Conservation (phyloP, 495 filamentous ascomycete species). For the Penicillium odoratum region DNA sequence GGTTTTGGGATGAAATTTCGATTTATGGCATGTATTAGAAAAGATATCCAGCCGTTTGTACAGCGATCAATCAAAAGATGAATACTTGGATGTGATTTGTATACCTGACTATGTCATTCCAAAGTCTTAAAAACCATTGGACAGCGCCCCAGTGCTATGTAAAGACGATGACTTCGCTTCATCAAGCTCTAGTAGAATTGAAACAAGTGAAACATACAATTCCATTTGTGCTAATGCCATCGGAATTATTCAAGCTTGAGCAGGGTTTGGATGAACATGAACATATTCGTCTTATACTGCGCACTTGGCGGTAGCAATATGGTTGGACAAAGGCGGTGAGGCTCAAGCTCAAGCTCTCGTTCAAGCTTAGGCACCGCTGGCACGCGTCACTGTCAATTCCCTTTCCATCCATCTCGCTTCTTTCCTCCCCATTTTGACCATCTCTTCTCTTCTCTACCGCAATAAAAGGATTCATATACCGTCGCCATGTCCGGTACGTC, state of each 20-base stretch:
- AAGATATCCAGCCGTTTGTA: conserved; percentile 3
- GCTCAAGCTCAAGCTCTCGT: conserved; percentile 34
- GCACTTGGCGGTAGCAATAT: neutral
- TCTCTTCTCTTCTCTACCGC: conserved; percentile 8
- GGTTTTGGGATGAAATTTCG: neutral
- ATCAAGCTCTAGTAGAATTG: neutral
- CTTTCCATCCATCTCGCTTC: conserved; percentile 23
- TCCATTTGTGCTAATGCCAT: too few species aligned
- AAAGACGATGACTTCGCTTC: too few species aligned
- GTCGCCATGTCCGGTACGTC: conserved; percentile 47
- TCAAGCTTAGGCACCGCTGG: conserved; percentile 45
- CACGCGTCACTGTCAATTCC: conserved; percentile 41
- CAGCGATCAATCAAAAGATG: conserved; percentile 15
- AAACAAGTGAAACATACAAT: neutral
- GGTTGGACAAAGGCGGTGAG: conserved; percentile 26
- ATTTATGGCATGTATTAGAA: neutral
- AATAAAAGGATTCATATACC: conserved; percentile 15
- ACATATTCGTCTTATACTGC: too few species aligned
- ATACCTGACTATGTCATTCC: neutral
- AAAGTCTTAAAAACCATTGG: too few species aligned
- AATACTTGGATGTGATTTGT: conserved; percentile 11
- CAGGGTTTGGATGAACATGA: too few species aligned
- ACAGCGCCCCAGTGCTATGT: too few species aligned
- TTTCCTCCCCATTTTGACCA: conserved; percentile 12
- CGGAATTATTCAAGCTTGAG: too few species aligned